Base-by-base conservation (phyloP, 169 alveolate genomes). In the Plasmodium vivax region DNA sequence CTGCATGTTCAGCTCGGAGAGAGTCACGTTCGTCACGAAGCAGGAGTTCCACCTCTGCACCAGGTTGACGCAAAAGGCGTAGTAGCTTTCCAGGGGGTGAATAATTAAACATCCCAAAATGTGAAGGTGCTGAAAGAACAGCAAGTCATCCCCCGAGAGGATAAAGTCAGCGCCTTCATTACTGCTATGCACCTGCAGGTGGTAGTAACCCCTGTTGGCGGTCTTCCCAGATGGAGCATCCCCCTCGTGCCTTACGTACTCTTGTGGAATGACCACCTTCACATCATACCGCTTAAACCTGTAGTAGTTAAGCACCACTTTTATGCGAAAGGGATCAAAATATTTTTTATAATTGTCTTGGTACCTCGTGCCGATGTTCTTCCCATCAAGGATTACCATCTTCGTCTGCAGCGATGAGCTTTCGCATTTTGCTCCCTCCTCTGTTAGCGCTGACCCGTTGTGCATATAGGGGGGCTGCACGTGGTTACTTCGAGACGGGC, bases 281-380 rank as follows among this genome's bases (percentile, higher is more conserved):
- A 85, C 93, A 45, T 32, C 45, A 85, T 75, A 85, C 43, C 47
- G 68, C 58, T 74, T 85, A 10, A 34, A 3, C n/a, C 9, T 73
- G 43, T 85, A 85, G 43, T 85, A 85, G 16, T 85, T 85, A 34
- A 85, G 79, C 23, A 75, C 93, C 30, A 54, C 56, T n/a, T 85
- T 85, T n/a, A 85, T 85, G 16, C 93, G 19, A 74, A 74, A 85
- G 8, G 79, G 38, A 14, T 85, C 93, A 41, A 85, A 85, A 85
- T 85, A 85, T 74, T 68, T 85, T 73, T 47, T 85, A 38, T 85
- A 85, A 43, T 85, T 85, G 79, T 77, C 43, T 58, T 85, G 75
- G 58, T 85, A 85, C 27, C 93, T 45, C 16, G 93, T 85, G 1
- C 93, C 93, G 12, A 85, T 85, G 30, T 85, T 85, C 58, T 85